phyloP scores from a whole-genome alignment of 495 filamentous ascomycete species.

The Margaritispora aquatica region DNA sequence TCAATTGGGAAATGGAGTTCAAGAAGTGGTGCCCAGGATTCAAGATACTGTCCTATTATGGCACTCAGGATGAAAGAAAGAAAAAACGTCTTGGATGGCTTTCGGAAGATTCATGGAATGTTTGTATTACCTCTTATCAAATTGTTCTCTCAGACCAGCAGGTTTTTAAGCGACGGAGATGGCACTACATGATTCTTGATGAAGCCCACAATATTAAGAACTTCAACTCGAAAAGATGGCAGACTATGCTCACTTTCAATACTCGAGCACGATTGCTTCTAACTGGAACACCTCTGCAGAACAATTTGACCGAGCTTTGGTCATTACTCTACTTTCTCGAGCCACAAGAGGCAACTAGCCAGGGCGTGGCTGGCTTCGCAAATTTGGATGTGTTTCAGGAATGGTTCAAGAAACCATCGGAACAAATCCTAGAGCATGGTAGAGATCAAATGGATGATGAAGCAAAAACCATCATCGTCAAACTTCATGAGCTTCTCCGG shows the following conservation, averaged over 20 bases:
- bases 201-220: slow-evolving; percentile 99
- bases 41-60: slow-evolving; percentile 97
- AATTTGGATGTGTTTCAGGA: slow-evolving; percentile 87
- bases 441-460: slow-evolving; percentile 90
- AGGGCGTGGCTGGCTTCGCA: slow-evolving; percentile 78
- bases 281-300: slow-evolving; percentile 94
- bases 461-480: slow-evolving; percentile 76
- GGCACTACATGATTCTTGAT: slow-evolving; percentile 98
- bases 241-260: slow-evolving; percentile 85
- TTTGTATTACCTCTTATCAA: slow-evolving; percentile 95
- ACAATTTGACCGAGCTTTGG: slow-evolving; percentile 96
- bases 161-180: slow-evolving; percentile 85
- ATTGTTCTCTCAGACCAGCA: slow-evolving; percentile 88
- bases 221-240: slow-evolving; percentile 95
- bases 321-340: slow-evolving; percentile 94
- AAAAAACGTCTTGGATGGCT: slow-evolving; percentile 87
- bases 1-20: slow-evolving; percentile 99
- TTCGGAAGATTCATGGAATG: slow-evolving; percentile 88
- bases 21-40: slow-evolving; percentile 99
- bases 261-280: slow-evolving; percentile 81
- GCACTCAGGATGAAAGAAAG: slow-evolving; percentile 84
- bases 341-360: slow-evolving; percentile 68
- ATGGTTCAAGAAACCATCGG: slow-evolving; percentile 87
- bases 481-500: slow-evolving; percentile 87
- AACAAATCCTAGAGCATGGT: slow-evolving; percentile 92